A percentile compares a stretch with the other conserved stretches of the same genome.
Conservation (phyloP, 495 filamentous ascomycete species). For the Thermothielavioides terrestris region DNA sequence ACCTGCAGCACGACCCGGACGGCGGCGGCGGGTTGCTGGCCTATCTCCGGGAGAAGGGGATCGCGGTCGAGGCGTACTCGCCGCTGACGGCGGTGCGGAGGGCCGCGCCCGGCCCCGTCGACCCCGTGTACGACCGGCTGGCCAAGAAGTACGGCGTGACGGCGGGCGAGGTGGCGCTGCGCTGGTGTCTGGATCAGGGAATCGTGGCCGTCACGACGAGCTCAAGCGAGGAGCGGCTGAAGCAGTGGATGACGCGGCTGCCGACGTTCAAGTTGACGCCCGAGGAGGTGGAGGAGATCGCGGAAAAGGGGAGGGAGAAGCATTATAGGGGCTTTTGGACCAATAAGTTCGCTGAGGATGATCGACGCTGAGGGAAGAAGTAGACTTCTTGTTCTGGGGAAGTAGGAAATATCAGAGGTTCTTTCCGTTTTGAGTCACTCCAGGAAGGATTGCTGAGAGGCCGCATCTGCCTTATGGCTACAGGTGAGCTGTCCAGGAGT, state of each 20-base stretch:
- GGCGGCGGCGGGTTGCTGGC: slow-evolving; percentile 41
- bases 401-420: too few relatives aligned
- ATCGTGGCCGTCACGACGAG: slow-evolving; percentile 73
- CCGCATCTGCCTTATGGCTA: too few relatives aligned
- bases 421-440: too few relatives aligned
- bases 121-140: slow-evolving; percentile 48
- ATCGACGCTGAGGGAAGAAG: slow-evolving; percentile 42
- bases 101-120: slow-evolving; percentile 59
- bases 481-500: background rate
- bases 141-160: slow-evolving; percentile 72
- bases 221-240: slow-evolving; percentile 59
- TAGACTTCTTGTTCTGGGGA: too few relatives aligned
- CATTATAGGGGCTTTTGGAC: slow-evolving; percentile 64
- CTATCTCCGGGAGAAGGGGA: slow-evolving; percentile 57
- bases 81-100: slow-evolving; percentile 59
- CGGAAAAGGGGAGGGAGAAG: slow-evolving; percentile 51
- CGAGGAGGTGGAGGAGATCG: slow-evolving; percentile 60
- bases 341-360: slow-evolving; percentile 50
- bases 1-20: slow-evolving; percentile 72
- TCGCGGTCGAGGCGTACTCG: slow-evolving; percentile 61
- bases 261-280: slow-evolving; percentile 62
- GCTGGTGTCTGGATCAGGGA: slow-evolving; percentile 77
- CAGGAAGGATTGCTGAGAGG: too few relatives aligned
- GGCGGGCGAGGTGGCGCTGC: slow-evolving; percentile 56
- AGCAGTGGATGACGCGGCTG: slow-evolving; percentile 51